Conservation (phyloP, 306 rosid species). For the Arachis hypogaea region DNA sequence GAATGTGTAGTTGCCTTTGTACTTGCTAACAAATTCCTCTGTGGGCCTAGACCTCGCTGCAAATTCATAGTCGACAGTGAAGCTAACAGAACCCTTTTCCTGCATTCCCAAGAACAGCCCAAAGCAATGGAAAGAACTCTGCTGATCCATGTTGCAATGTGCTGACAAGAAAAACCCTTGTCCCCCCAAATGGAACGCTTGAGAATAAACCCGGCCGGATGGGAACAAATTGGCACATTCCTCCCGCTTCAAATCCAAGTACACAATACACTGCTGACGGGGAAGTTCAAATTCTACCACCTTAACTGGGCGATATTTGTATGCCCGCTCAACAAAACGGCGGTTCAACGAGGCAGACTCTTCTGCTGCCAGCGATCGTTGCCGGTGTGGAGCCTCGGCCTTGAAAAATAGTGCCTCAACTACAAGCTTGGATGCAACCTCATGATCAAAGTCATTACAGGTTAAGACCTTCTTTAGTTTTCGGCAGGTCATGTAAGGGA, state of each 20-base stretch:
- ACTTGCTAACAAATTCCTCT: constrained; percentile 85
- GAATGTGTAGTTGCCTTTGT: constrained; percentile 95
- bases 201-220: constrained; percentile 96
- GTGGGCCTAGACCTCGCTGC: constrained; percentile 85
- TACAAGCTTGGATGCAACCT: constrained; percentile 82
- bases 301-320: constrained; percentile 96
- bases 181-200: constrained; percentile 97
- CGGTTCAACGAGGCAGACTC: constrained; percentile 65
- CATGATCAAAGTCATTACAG: constrained; percentile 89
- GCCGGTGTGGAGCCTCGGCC: constrained; percentile 96
- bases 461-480: constrained; percentile 90
- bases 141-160: constrained; percentile 99
- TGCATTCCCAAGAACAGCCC: constrained; percentile 98
- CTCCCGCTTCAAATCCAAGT: constrained; percentile 89
- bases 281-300: constrained; percentile 96
- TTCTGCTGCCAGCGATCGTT: constrained; percentile 81
- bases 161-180: constrained; percentile 98
- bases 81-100: constrained; percentile 91
- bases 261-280: constrained; percentile 91
- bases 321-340: constrained; percentile 92
- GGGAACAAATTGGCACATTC: constrained; percentile 79
- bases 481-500: constrained; percentile 90
- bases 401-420: constrained; percentile 90
- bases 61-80: constrained; percentile 94
- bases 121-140: constrained; percentile 90